Base-by-base conservation (phyloP, 495 filamentous ascomycete species). In the Daldinia grandis region DNA sequence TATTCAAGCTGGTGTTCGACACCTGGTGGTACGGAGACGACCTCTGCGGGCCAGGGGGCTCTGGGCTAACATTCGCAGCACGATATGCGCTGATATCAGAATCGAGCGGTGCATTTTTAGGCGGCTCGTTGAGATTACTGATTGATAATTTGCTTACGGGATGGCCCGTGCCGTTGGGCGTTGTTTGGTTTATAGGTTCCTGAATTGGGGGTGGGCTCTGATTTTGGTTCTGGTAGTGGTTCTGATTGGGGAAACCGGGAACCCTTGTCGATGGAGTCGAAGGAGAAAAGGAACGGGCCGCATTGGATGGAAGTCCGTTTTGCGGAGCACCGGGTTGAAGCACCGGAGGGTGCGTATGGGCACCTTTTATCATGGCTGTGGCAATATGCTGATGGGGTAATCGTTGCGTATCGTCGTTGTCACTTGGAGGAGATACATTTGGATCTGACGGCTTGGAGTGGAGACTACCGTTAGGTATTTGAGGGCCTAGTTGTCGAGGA, bases 61-160 rank as follows among this genome's bases (percentile, higher is more conserved):
- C 76, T 4, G 78, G 79, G 51, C 79, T 81, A 3, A 82, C 71
- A 42, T 69, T 75, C 12, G 51, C 53, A 8, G 70, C 74, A 8
- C 81, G 76, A 5, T 74, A 71, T 1, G 78, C 74, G 15, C 64
- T 58, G 24, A 76, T 62, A 19, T 76, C 75, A 8, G 76, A 74
- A 67, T 73, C 76, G 0, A 76, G 69, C 4, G 75, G 69, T 5
- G 24, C 7, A 24, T 54, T 63, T 14, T 9, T 8, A 33, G 35
- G 28, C 28, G 47, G 25, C 27, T 49, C 55, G 61, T 24, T n/a
- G 33, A 31, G 24, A 33, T 37, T 35, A n/a, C 30, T 30, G 1
- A 44, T 44, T 9, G 37, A 30, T 68, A 72, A 68, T 12, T 74
- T 64, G 42, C 71, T 74, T 8, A 68, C 67, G 24, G 76, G 59